Evolutionary conservation across 2,329 filamentous ascomycete genomes (phyloP), one percentile per base, ranked within the genome.

Genomic region (Seiridium cupressi): DNA sequence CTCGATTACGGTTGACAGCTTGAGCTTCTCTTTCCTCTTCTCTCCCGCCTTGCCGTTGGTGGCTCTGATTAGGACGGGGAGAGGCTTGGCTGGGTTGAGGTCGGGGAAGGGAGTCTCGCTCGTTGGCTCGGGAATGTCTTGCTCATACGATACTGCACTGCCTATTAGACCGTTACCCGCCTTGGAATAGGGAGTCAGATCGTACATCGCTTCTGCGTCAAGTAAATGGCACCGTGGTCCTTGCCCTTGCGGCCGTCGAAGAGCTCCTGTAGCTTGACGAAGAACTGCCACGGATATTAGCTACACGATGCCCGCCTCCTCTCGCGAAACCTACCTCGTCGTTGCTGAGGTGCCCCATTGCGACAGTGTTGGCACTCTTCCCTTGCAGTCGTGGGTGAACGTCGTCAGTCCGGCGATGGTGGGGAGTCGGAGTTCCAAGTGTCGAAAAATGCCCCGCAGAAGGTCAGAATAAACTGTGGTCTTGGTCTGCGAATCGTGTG

Each of bases 1-100:
- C 59, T 89, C 83, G 1, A 98, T 93, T 0, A 97, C 76, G 0
- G 95, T 98, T 2, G 91, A 92, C 34, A 97, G 72, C 74, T 93
- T 96, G 66, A 91, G 76, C 65, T 89, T 88, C 59, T 81, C 74
- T 46, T 79, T 74, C 59, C 82, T 81, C 63, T 83, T 81, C 63
- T 76, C 79, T 68, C 84, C 86, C 55, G 79, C 84, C 70, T 89
- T 91, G 68, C 91, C 92, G 74, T 98, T 92, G 40, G 90, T 90
- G 11, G 92, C 94, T 62, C 93, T 89, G 65, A 99, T 85, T 49
- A 98, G 79, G 61, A 98, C 79, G 6, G 93, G 89, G 11, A 90
- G 77, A 5, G 88, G 87, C 35, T 78, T 77, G 9, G 82, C 75
- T 11, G 82, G 83, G 61, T 83, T 75, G 1, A 88, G 80, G 65